Conservation (phyloP, 441 rosid species). For the Aleurites moluccanus region DNA sequence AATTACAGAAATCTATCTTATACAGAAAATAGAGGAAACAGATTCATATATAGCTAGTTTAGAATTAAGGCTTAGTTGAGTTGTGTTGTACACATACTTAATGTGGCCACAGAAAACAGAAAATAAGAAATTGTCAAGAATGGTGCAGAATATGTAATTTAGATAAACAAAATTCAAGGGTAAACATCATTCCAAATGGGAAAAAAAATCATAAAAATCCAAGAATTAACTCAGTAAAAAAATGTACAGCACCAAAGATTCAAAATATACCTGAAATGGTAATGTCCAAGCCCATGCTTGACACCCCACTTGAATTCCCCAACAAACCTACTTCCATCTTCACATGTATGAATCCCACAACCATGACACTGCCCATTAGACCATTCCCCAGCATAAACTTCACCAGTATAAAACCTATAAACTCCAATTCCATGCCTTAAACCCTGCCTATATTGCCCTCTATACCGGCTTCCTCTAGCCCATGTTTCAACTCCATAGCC, state of each 20-base stretch:
- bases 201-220: not conserved
- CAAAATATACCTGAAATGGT: conserved; percentile 66
- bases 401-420: conserved; percentile 76
- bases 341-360: conserved; percentile 78
- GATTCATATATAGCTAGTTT: not conserved
- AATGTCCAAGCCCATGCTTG: conserved; percentile 81
- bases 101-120: not conserved
- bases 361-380: conserved; percentile 84
- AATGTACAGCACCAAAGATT: not conserved
- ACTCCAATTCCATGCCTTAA: conserved; percentile 72
- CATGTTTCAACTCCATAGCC: conserved; percentile 81
- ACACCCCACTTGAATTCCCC: conserved; percentile 87
- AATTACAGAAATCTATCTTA: not conserved
- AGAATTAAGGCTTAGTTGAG: not conserved
- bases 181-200: not conserved
- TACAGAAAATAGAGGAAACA: not conserved
- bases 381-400: conserved; percentile 83
- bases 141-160: not conserved
- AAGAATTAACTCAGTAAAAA: not conserved
- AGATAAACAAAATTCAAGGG: conserved; percentile 3
- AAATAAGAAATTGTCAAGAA: not conserved
- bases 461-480: conserved; percentile 79
- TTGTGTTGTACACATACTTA: not conserved
- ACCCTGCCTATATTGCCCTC: conserved; percentile 74
- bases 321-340: conserved; percentile 72